Conservation (phyloP, 805 yeast species). For the Blastobotrys attinorum region DNA sequence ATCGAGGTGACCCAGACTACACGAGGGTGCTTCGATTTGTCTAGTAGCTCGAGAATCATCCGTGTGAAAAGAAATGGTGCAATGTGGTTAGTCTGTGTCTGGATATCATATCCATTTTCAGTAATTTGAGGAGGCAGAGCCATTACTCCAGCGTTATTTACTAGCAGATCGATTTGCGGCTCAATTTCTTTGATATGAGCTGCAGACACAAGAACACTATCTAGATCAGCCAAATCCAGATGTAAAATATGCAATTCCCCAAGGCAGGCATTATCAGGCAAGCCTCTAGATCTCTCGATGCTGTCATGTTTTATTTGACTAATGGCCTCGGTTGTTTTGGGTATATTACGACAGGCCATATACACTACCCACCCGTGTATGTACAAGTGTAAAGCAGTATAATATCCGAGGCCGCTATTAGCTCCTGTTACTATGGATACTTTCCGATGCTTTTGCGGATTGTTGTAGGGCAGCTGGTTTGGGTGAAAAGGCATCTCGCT, state of each 20-base stretch:
- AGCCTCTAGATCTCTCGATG: slow-evolving; percentile 16
- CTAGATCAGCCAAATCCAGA: slow-evolving; percentile 11
- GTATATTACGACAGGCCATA: slow-evolving; percentile 59
- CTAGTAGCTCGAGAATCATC: slow-evolving; percentile 46
- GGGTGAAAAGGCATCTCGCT: slow-evolving; percentile 1
- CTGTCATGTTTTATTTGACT: slow-evolving; percentile 52
- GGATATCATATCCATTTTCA: slow-evolving; percentile 66
- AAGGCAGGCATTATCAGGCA: slow-evolving; percentile 3
- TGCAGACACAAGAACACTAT: slow-evolving; percentile 2
- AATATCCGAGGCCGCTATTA: slow-evolving; percentile 74
- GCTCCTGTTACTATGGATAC: slow-evolving; percentile 78
- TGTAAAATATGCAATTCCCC: slow-evolving; percentile 12
- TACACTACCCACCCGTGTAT: slow-evolving; percentile 73
- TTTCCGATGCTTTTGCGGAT: slow-evolving; percentile 17
- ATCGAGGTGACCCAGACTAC: slow-evolving; percentile 58
- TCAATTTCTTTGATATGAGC: slow-evolving; percentile 1
- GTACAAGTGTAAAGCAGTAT: slow-evolving; percentile 64
- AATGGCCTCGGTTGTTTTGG: slow-evolving; percentile 50
- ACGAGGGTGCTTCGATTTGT: slow-evolving; percentile 37
- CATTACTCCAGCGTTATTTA: slow-evolving; percentile 77
- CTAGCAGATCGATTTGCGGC: slow-evolving; percentile 44
- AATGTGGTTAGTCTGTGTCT: slow-evolving; percentile 69
- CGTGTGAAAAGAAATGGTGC: slow-evolving; percentile 67
- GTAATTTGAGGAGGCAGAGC: slow-evolving; percentile 61
- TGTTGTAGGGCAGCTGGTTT: slow-evolving; percentile 14